Conservation (phyloP, 2,329 filamentous ascomycete species). For the Thelonectria rubi region DNA sequence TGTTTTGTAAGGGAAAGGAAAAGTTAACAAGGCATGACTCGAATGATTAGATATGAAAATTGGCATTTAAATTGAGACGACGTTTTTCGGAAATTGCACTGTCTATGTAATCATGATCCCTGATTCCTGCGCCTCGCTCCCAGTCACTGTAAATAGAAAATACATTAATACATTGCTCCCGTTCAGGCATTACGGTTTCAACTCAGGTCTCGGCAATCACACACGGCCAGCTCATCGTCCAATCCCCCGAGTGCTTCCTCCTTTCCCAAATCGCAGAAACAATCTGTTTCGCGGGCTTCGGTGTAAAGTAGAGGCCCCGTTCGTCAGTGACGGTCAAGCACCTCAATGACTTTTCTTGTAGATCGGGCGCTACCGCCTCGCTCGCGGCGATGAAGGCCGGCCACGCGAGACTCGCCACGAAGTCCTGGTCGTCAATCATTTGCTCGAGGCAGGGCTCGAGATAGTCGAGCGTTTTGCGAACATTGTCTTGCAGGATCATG, state of each 20-base stretch:
- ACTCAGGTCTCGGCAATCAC: slow-evolving; percentile 27
- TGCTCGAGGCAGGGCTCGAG: slow-evolving; percentile 47
- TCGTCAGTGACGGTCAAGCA: slow-evolving; percentile 42
- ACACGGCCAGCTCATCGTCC: slow-evolving; percentile 44
- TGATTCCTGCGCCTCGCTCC: neutral
- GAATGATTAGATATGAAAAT: neutral
- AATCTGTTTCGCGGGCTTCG: slow-evolving; percentile 41
- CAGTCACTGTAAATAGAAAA: neutral
- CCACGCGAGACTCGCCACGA: slow-evolving; percentile 53
- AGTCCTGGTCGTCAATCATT: slow-evolving; percentile 47
- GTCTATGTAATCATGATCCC: slow-evolving; percentile 1
- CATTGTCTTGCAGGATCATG: slow-evolving; percentile 51
- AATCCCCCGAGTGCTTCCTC: slow-evolving; percentile 41
- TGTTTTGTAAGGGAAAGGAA: slow-evolving; percentile 36
- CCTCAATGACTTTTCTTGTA: slow-evolving; percentile 44
- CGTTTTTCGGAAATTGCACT: neutral
- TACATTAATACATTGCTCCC: neutral
- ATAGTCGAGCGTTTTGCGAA: slow-evolving; percentile 48
- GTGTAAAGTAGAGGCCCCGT: slow-evolving; percentile 42
- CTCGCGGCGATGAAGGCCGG: slow-evolving; percentile 55
- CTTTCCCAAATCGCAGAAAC: slow-evolving; percentile 44
- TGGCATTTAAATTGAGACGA: slow-evolving; percentile 16
- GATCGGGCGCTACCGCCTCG: slow-evolving; percentile 49
- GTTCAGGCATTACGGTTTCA: neutral
- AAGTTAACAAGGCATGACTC: slow-evolving; percentile 1